Conservation (phyloP, 768 basidiomycete species). For the Lentinus brumalis region DNA sequence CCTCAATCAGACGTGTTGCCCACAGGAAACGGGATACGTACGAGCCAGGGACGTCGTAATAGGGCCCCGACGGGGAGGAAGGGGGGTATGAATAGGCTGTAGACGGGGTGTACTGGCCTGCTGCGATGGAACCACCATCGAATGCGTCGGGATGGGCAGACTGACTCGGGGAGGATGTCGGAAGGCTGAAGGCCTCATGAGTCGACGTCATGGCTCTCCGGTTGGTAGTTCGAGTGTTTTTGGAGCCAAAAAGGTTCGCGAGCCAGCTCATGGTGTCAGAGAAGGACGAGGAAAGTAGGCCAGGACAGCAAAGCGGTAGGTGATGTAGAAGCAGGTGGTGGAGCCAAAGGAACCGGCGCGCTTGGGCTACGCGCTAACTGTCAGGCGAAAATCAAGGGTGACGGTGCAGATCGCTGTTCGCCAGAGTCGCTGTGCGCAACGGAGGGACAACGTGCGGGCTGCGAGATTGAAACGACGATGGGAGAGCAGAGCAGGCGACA, state of each 20-base stretch:
- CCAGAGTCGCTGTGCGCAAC: not conserved
- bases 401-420: not conserved
- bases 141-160: slow-evolving; percentile 59
- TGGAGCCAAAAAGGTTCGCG: slow-evolving; percentile 58
- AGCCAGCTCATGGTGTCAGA: slow-evolving; percentile 68
- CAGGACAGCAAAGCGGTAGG: slow-evolving; percentile 5
- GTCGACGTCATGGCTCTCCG: slow-evolving; percentile 72
- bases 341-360: slow-evolving; percentile 19
- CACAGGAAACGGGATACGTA: slow-evolving; percentile 29
- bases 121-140: slow-evolving; percentile 52
- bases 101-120: slow-evolving; percentile 50
- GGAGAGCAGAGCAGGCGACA: not conserved
- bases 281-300: not conserved
- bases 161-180: slow-evolving; percentile 66
- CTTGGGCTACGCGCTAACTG: slow-evolving; percentile 15
- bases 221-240: slow-evolving; percentile 44
- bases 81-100: slow-evolving; percentile 83
- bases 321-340: slow-evolving; percentile 18
- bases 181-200: slow-evolving; percentile 87
- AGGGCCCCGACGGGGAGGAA: slow-evolving; percentile 50
- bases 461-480: not conserved
- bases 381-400: slow-evolving; percentile 3
- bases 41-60: slow-evolving; percentile 64
- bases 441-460: not conserved
- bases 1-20: slow-evolving; percentile 6